phyloP scores from a whole-genome alignment of 2,329 filamentous ascomycete genomes.

The Spiromastix sp. region DNA sequence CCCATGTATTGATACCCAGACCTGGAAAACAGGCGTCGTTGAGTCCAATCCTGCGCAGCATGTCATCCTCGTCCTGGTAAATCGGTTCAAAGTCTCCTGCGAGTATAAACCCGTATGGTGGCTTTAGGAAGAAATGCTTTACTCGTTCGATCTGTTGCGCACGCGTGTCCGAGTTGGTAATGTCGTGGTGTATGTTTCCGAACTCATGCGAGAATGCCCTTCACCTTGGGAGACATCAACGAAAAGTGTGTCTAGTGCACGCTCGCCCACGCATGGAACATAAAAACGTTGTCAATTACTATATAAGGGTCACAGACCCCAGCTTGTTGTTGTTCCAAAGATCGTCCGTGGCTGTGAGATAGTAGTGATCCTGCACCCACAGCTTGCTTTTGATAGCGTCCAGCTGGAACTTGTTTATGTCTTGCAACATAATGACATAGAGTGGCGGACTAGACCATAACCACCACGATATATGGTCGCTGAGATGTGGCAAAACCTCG shows the following conservation, averaged over 20 bases:
- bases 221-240: too few species aligned
- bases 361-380: constrained; percentile 40
- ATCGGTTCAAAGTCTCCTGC: too few species aligned
- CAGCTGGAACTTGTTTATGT: constrained; percentile 39
- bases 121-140: too few species aligned
- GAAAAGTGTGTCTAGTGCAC: constrained; percentile 45
- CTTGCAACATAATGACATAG: constrained; percentile 44
- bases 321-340: constrained; percentile 40
- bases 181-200: too few species aligned
- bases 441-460: constrained; percentile 17
- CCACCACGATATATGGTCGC: constrained; percentile 16
- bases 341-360: constrained; percentile 37
- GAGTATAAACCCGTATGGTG: too few species aligned
- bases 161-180: too few species aligned
- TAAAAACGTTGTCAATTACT: constrained; percentile 38
- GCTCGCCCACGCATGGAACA: constrained; percentile 38
- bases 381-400: constrained; percentile 28
- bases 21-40: too few species aligned
- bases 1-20: too few species aligned
- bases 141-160: too few species aligned
- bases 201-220: too few species aligned
- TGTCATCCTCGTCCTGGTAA: too few species aligned
- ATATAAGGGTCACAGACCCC: constrained; percentile 42
- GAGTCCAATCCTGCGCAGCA: too few species aligned
- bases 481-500: constrained; percentile 29